These are phyloP conservation scores for Gossypium aridum DNA, from an alignment of 441 rosid genomes.

Conservation along the genomic window DNA sequence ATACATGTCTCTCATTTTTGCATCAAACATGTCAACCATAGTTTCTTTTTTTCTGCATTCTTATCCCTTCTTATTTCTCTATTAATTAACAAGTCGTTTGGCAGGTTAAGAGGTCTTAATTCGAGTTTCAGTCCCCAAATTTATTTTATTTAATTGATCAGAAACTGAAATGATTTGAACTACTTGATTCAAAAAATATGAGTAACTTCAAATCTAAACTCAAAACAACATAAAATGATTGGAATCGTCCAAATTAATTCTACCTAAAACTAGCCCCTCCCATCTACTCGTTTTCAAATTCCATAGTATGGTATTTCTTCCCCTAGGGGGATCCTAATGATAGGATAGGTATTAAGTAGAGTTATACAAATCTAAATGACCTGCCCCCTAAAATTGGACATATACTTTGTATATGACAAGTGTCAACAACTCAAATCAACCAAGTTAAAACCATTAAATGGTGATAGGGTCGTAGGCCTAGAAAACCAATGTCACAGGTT, in stretches of 20 bases:
- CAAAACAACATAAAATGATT: too few species aligned
- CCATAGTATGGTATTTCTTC: too few species aligned
- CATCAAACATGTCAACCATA: slow-evolving; percentile 8
- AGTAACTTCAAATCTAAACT: too few species aligned
- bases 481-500: background rate
- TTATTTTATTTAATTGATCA: too few species aligned
- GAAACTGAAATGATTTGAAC: too few species aligned
- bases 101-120: too few species aligned
- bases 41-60: slow-evolving; percentile 24
- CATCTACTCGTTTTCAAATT: too few species aligned
- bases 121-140: too few species aligned
- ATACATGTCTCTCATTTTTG: slow-evolving; percentile 26
- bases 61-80: slow-evolving; percentile 24
- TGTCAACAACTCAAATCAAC: background rate
- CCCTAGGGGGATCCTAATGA: background rate
- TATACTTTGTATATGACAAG: background rate
- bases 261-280: too few species aligned
- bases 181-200: too few species aligned
- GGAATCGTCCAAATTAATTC: too few species aligned
- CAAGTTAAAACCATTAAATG: background rate
- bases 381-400: background rate
- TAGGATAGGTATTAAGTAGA: background rate
- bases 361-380: background rate
- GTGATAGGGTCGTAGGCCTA: background rate
- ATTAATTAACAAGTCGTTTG: background rate